Base-by-base conservation (phyloP, 768 basidiomycete species). In the Tricholoma sp. region DNA sequence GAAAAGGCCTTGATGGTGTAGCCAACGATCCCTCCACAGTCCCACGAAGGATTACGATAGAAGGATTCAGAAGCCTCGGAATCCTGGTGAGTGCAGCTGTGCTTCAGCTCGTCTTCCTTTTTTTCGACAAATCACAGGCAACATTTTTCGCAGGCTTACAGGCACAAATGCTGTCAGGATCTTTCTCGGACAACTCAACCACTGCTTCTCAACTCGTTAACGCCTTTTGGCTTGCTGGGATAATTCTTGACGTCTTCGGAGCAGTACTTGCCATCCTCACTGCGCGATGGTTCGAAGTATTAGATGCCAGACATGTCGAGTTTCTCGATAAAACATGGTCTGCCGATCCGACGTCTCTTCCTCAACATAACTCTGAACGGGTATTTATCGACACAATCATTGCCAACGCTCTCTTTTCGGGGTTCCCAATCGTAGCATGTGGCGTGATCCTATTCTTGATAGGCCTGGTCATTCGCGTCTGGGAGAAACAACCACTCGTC, bases 101-200 rank as follows among this genome's bases (percentile, higher is more conserved):
- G 15, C 37, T n/a, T 39, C 17, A 39, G 37, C 37, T 39, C 37
- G 15, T 39, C 37, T 39, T 39, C 37, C 37, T 15, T 39, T 39
- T 39, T 39, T 39, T 36, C 37, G 37, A 39, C 37, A 39, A n/a
- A 39, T 39, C 37, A 39, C 8, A 9, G 9, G 34, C 13, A 2
- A 34, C 84, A 89, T 61, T 74, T 89, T 33, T 41, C 15, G 39
- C 39, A 17, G 39, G 39, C 39, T 17, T 41, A 41, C 39, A 41
- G 39, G 39, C 39, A 2, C n/a, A n/a, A 17, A 41, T 41, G 39
- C 39, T 41, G 39, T 17, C 39, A 15, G 15, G 6, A 17, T 41
- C 39, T 41, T 41, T 41, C 15, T 17, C 15, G 15, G 39, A 41
- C 15, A 41, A 41, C 39, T 17, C 39, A 41, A 41, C 39, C 39